These are phyloP conservation scores for Aspergillus vadensis DNA, from an alignment of 2,329 filamentous ascomycete species.

Conservation along the genomic window DNA sequence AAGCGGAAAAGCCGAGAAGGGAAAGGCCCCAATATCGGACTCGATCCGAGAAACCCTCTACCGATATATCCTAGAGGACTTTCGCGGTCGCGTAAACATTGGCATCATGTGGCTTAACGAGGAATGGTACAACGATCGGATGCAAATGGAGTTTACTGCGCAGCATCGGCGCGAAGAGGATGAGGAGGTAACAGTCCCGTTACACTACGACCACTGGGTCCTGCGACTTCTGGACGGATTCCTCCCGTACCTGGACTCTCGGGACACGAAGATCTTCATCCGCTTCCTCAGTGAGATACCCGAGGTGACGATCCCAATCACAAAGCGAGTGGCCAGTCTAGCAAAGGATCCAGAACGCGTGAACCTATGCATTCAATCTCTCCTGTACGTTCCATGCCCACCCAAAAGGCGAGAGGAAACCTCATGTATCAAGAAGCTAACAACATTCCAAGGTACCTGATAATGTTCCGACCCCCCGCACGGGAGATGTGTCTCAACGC, in stretches of 20 bases:
- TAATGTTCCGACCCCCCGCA: slow-evolving; percentile 62
- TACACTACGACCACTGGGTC: slow-evolving; percentile 77
- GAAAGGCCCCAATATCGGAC: slow-evolving; percentile 51
- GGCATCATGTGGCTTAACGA: slow-evolving; percentile 94
- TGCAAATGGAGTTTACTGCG: slow-evolving; percentile 52
- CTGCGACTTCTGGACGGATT: slow-evolving; percentile 85
- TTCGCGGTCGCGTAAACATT: slow-evolving; percentile 82
- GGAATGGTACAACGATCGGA: slow-evolving; percentile 92
- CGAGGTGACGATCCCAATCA: slow-evolving; percentile 69
- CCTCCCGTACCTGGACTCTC: slow-evolving; percentile 83
- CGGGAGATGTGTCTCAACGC: slow-evolving; percentile 60
- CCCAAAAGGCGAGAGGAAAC: neutral
- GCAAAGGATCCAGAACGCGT: slow-evolving; percentile 66
- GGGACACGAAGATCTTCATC: slow-evolving; percentile 80
- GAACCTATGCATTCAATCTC: slow-evolving; percentile 58
- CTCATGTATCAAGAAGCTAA: slow-evolving; percentile 16
- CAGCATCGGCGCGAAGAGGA: slow-evolving; percentile 46
- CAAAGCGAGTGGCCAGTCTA: slow-evolving; percentile 68
- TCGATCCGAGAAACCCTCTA: slow-evolving; percentile 79
- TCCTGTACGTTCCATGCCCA: slow-evolving; percentile 49
- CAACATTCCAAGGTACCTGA: slow-evolving; percentile 48
- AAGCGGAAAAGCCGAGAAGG: slow-evolving; percentile 36
- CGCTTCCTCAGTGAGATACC: slow-evolving; percentile 92
- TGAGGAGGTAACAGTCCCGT: slow-evolving; percentile 48
- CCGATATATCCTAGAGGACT: slow-evolving; percentile 87